These are phyloP conservation scores for Thymus mandschuricus DNA, from an alignment of 257 asterid species.

Conservation along the genomic window DNA sequence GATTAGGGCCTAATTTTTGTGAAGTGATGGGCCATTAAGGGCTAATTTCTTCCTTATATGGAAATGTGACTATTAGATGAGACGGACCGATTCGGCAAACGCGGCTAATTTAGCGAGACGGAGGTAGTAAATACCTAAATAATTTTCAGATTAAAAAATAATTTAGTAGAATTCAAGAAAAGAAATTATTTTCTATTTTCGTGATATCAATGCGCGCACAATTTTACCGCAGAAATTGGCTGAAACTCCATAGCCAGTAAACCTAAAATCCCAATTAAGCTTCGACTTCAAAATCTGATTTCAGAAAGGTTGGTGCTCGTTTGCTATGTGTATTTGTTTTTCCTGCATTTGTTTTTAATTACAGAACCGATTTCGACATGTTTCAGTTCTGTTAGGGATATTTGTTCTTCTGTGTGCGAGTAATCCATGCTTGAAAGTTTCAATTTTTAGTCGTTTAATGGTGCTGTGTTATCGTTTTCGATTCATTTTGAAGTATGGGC, in stretches of 20 bases:
- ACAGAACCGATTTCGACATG: background rate
- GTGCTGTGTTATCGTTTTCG: background rate
- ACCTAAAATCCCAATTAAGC: background rate
- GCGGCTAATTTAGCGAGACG: no score
- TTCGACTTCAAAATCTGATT: conserved; percentile 3
- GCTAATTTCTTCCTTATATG: no score
- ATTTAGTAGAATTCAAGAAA: background rate
- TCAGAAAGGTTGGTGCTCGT: conserved; percentile 6
- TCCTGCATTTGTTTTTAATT: background rate
- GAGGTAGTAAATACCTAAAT: no score
- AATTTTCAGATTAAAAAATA: no score
- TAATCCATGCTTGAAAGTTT: conserved; percentile 8
- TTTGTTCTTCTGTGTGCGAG: background rate
- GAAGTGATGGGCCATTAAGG: no score
- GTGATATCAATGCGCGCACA: background rate
- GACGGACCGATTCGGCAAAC: no score
- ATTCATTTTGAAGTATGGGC: background rate
- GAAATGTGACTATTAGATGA: no score
- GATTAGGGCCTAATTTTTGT: no score
- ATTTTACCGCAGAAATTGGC: background rate
- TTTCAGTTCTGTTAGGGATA: background rate
- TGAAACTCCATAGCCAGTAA: background rate
- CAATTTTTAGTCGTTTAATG: background rate
- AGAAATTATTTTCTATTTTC: no score
- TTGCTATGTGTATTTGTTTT: background rate